Evolutionary conservation across 2,329 filamentous ascomycete species (phyloP).

Genomic region (Conoideocrella luteorostrata): DNA sequence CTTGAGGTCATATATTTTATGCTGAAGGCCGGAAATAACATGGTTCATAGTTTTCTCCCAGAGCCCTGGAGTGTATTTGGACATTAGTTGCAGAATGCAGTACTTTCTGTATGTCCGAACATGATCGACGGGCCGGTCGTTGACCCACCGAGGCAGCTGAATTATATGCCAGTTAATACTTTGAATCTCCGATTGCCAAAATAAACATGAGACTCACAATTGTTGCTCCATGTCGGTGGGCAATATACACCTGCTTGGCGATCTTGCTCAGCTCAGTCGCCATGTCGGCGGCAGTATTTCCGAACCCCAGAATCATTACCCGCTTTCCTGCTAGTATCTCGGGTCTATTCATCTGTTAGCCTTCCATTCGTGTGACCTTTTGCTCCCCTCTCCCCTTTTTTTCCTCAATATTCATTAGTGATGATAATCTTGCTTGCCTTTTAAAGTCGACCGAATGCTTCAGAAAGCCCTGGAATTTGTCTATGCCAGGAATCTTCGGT

Average conservation of each 20-base stretch:
- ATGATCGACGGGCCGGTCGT: conserved; percentile 13
- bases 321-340: conserved; percentile 23
- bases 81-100: background rate
- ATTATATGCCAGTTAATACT: too few species aligned
- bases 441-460: conserved; percentile 10
- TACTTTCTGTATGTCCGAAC: background rate
- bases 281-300: conserved; percentile 29
- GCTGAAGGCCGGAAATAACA: background rate
- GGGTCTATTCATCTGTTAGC: conserved; percentile 12
- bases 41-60: background rate
- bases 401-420: background rate
- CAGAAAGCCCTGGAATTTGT: conserved; percentile 24
- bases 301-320: conserved; percentile 38
- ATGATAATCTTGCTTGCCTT: conserved; percentile 4
- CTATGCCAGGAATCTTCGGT: conserved; percentile 27
- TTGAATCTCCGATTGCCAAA: too few species aligned
- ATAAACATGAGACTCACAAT: background rate
- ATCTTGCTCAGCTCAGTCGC: conserved; percentile 24
- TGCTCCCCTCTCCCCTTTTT: too few species aligned
- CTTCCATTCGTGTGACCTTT: too few species aligned
- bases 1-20: background rate
- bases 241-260: conserved; percentile 11
- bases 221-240: conserved; percentile 14
- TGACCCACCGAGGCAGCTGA: conserved; percentile 21
- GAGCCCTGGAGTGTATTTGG: background rate